phyloP scores from a whole-genome alignment of 2,329 filamentous ascomycete species.

The Microsporum audouinii region DNA sequence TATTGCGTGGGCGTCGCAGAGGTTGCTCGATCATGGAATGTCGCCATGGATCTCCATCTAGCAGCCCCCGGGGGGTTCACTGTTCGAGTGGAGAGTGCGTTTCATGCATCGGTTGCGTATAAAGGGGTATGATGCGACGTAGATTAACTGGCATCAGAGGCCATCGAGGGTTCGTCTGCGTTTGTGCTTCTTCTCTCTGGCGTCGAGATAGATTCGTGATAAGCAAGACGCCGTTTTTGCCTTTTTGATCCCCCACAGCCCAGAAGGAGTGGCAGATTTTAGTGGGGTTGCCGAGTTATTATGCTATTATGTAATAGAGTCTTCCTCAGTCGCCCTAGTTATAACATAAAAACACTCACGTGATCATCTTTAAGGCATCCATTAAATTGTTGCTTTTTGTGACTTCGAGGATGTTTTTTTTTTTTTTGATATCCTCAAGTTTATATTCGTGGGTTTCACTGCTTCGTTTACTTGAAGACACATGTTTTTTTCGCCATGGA shows the following conservation, averaged over 20 bases:
- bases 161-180: neutral
- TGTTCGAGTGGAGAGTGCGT: conserved; percentile 8
- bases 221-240: neutral
- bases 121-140: neutral
- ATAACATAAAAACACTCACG: neutral
- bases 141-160: neutral
- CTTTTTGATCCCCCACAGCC: neutral
- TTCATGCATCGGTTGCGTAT: conserved; percentile 2
- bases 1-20: conserved; percentile 33
- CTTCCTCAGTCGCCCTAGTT: neutral
- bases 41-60: conserved; percentile 38
- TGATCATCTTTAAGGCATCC: neutral
- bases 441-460: neutral
- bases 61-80: conserved; percentile 19
- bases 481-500: neutral
- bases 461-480: neutral
- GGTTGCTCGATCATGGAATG: conserved; percentile 33
- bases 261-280: neutral
- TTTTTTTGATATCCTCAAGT: neutral
- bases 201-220: neutral
- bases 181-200: neutral
- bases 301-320: neutral
- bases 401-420: neutral
- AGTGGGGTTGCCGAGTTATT: neutral
- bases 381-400: neutral